Percentiles rank a stretch among this genome's conserved stretches.
Conservation (phyloP, 2,329 filamentous ascomycete genomes). For the Microcyclospora pomicola region DNA sequence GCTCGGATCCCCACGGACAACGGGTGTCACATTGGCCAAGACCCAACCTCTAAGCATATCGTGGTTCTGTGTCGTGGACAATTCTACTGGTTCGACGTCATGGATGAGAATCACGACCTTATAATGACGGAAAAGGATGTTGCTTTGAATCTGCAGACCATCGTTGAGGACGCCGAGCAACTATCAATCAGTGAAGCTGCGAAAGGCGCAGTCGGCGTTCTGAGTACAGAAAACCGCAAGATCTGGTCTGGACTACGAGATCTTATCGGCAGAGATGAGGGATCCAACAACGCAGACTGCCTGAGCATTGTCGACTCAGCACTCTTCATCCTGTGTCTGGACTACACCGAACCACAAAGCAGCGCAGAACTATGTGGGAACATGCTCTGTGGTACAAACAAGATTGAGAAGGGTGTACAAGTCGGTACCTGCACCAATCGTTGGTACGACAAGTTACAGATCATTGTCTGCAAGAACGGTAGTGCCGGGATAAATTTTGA, state of each 20-base stretch:
- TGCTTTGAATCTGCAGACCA: constrained; percentile 77
- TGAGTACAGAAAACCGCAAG: constrained; percentile 93
- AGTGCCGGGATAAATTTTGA: constrained; percentile 99
- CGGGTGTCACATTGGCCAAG: constrained; percentile 90
- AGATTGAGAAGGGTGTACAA: constrained; percentile 84
- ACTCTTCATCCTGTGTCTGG: constrained; percentile 80
- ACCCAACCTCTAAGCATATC: constrained; percentile 82
- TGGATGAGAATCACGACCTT: constrained; percentile 84
- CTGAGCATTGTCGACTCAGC: constrained; percentile 92
- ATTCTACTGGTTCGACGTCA: constrained; percentile 97
- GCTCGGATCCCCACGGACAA: constrained; percentile 86
- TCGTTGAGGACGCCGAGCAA: constrained; percentile 78
- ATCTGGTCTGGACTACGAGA: constrained; percentile 88
- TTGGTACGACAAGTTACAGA: constrained; percentile 98
- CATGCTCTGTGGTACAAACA: constrained; percentile 92
- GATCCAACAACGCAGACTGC: constrained; percentile 90
- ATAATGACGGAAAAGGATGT: constrained; percentile 97
- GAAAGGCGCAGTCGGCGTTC: constrained; percentile 82
- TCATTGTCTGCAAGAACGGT: constrained; percentile 97
- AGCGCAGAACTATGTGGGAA: constrained; percentile 86
- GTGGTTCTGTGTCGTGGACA: constrained; percentile 90
- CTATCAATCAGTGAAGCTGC: constrained; percentile 87
- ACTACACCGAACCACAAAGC: constrained; percentile 74
- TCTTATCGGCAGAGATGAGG: constrained; percentile 68
- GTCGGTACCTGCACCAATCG: constrained; percentile 95